Conservation (phyloP, 768 basidiomycete genomes). For the Macrolepiota dolichaula region DNA sequence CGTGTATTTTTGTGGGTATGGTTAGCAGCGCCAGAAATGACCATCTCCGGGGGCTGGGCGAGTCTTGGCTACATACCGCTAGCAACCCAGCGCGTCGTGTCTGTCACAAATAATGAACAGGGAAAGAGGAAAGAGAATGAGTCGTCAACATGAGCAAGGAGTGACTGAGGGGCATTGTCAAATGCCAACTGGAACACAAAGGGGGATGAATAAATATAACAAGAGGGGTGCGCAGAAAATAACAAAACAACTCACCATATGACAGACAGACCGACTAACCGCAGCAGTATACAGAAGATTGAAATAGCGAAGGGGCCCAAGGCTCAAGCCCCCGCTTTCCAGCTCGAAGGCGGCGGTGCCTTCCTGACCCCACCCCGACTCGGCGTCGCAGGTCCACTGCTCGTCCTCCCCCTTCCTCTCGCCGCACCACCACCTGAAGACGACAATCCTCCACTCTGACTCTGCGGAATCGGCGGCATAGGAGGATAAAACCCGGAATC, state of each 20-base stretch:
- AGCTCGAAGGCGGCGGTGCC: conserved; percentile 60
- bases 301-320: background rate
- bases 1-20: background rate
- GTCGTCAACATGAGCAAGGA: background rate
- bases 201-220: background rate
- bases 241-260: background rate
- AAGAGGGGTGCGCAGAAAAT: background rate
- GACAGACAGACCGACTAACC: background rate
- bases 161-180: background rate
- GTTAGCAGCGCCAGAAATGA: background rate
- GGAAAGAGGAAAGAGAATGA: background rate
- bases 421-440: background rate
- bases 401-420: conserved; percentile 29
- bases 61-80: background rate
- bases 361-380: conserved; percentile 23
- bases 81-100: background rate
- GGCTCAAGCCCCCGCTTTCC: conserved; percentile 40
- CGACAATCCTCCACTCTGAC: conserved; percentile 12
- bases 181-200: background rate
- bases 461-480: conserved; percentile 34
- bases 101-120: background rate
- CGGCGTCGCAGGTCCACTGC: conserved; percentile 43
- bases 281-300: background rate
- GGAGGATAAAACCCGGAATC: conserved; percentile 43
- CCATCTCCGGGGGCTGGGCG: background rate